phyloP scores from a whole-genome alignment of 2,329 filamentous ascomycete genomes.

The Aspergillus japonicus region DNA sequence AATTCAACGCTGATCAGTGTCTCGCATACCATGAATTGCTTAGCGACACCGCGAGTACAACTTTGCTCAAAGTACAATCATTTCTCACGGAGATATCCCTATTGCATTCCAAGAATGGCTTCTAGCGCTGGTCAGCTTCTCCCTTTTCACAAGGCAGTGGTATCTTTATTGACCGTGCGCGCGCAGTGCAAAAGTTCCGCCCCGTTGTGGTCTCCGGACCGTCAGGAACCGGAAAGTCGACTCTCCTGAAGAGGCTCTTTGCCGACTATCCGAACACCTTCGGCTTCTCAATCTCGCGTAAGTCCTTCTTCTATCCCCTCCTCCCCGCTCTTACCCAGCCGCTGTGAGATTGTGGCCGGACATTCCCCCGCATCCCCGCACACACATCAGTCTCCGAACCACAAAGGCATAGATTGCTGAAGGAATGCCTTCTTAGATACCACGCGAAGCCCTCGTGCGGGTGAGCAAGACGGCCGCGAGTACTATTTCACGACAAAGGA shows the following conservation, averaged over 20 bases:
- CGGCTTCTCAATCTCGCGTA: conserved; percentile 43
- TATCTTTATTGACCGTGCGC: background rate
- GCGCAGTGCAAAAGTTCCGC: conserved; percentile 33
- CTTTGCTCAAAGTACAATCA: conserved; percentile 7
- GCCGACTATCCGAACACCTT: conserved; percentile 44
- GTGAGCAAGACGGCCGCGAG: conserved; percentile 73
- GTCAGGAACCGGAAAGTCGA: conserved; percentile 45
- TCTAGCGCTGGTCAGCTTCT: conserved; percentile 24
- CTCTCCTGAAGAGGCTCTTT: conserved; percentile 44
- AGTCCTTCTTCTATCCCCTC: conserved; percentile 11
- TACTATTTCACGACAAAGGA: conserved; percentile 74
- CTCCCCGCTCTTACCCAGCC: conserved; percentile 9
- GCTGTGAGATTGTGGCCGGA: background rate
- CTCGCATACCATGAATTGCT: conserved; percentile 21
- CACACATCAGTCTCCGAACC: too few species aligned
- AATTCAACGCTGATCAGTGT: background rate
- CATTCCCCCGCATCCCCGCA: background rate
- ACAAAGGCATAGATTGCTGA: background rate
- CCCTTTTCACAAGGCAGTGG: background rate
- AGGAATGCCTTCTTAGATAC: conserved; percentile 58
- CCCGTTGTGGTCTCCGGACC: conserved; percentile 45
- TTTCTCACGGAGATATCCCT: background rate
- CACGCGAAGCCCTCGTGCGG: conserved; percentile 71
- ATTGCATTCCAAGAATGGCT: conserved; percentile 22
- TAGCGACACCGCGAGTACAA: background rate